Conservation (phyloP, 2,329 filamentous ascomycete species). For the Saccharata proteae region DNA sequence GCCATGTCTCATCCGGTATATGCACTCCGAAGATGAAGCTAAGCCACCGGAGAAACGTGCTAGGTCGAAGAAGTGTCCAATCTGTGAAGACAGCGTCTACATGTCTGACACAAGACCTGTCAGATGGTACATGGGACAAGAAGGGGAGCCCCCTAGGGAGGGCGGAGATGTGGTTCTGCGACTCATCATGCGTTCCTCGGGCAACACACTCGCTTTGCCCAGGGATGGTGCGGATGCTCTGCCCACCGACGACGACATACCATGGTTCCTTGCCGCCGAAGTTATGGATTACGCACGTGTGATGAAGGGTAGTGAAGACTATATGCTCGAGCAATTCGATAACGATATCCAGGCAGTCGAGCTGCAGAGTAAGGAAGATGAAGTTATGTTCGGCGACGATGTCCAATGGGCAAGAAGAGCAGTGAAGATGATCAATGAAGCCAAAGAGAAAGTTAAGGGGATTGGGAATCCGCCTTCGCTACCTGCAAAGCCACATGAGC, state of each 20-base stretch:
- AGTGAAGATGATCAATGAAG: slow-evolving; percentile 57
- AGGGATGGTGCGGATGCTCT: slow-evolving; percentile 65
- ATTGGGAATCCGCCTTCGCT: slow-evolving; percentile 53
- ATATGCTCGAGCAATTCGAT: slow-evolving; percentile 73
- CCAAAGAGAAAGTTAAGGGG: slow-evolving; percentile 61
- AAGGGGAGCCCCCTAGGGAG: slow-evolving; percentile 65
- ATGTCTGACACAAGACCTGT: slow-evolving; percentile 82
- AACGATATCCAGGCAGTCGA: slow-evolving; percentile 63
- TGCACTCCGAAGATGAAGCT: slow-evolving; percentile 69
- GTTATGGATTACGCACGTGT: slow-evolving; percentile 89
- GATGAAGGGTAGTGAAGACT: slow-evolving; percentile 85
- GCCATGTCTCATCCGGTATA: slow-evolving; percentile 85
- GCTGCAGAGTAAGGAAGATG: slow-evolving; percentile 74
- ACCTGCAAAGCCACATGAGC: slow-evolving; percentile 38
- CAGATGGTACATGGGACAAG: slow-evolving; percentile 81
- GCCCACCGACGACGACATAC: slow-evolving; percentile 61
- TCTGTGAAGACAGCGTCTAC: slow-evolving; percentile 90
- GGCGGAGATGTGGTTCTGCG: slow-evolving; percentile 84
- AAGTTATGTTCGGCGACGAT: slow-evolving; percentile 83
- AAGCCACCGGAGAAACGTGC: slow-evolving; percentile 53
- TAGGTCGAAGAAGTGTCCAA: slow-evolving; percentile 88
- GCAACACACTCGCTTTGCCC: slow-evolving; percentile 78
- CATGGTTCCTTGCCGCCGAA: slow-evolving; percentile 91
- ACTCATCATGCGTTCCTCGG: slow-evolving; percentile 67
- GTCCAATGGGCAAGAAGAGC: slow-evolving; percentile 78